phyloP scores from a whole-genome alignment of 139 green algal genomes.

The Desmodesmus armatus region DNA sequence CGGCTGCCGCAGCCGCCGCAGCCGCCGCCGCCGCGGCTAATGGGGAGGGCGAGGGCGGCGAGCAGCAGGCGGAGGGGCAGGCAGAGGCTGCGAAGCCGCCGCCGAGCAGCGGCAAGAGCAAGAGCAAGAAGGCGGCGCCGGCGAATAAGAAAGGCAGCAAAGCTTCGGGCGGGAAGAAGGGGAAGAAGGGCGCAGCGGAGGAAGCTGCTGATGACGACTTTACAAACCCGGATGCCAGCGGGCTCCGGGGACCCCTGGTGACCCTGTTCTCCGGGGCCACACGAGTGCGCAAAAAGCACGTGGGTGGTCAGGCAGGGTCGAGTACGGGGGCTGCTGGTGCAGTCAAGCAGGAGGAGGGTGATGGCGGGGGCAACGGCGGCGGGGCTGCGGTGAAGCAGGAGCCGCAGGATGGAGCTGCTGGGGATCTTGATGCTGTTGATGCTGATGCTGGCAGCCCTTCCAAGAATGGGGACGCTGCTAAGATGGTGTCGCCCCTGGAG shows the following conservation, averaged over 20 bases:
- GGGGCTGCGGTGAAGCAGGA: neutral
- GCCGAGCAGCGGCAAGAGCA: neutral
- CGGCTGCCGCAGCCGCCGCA: conserved; percentile 7
- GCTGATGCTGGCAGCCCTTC: neutral
- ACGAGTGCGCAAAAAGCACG: neutral
- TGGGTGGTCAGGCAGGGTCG: neutral
- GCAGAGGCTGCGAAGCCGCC: neutral
- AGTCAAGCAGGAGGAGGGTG: conserved; percentile 24
- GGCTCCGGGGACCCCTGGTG: neutral
- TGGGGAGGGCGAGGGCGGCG: conserved; percentile 1
- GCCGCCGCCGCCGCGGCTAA: neutral
- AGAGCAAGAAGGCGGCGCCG: conserved; percentile 1
- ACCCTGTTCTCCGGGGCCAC: conserved; percentile 16
- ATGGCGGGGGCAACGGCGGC: neutral
- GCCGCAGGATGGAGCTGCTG: neutral
- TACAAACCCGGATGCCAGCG: neutral
- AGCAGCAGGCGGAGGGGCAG: neutral
- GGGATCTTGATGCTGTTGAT: neutral
- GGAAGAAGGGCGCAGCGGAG: conserved; percentile 12
- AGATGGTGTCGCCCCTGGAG: conserved; percentile 55
- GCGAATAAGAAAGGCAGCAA: conserved; percentile 25
- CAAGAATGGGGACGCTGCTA: conserved; percentile 13
- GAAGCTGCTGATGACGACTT: conserved; percentile 24
- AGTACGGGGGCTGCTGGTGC: neutral
- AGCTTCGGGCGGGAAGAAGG: neutral